Base-by-base conservation (phyloP, 1,284 basidiomycete genomes). In the Sporisorium exsertum region DNA sequence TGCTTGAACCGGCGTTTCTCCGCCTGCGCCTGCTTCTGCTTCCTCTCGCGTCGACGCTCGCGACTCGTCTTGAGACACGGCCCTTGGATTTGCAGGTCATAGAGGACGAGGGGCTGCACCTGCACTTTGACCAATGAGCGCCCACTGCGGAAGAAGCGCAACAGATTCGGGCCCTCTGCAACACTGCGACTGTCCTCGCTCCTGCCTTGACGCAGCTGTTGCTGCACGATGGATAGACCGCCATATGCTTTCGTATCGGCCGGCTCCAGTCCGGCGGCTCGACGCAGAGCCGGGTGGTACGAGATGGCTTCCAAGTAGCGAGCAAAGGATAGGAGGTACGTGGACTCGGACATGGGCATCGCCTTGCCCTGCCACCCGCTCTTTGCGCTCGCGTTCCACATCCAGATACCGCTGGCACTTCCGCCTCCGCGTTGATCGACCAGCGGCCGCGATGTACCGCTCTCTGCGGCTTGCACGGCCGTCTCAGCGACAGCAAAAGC, bases 301-400 rank as follows among this genome's bases (percentile, higher is more conserved):
- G 81, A 59, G 37, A 83, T 61, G 37, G 77, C 75, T 57, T 83
- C 80, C 58, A 83, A 51, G 59, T 75, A 83, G 37, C 72, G 73
- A 12, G 76, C 74, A 40, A 81, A 83, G 10, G 81, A 82, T 12
- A 74, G 61, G 6, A 83, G 72, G 20, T 81, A 82, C 42, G 81
- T 80, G 10, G 75, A 77, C 32, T 80, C 68, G 46, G 78, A 74
- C 76, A 82, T 80, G 42, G 59, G 59, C 33, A 29, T 35, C 3
- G 67, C 72, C 12, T 58, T 62, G 45, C 66, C 72, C 49, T 80
- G 74, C 62, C 71, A 67, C 22, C 81, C 76, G 24, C 69, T 77
- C 20, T 64, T 51, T 13, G 66, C 60, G 57, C 78, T 75, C 10
- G 74, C 78, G 20, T 71, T 76, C 79, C 78, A 80, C 69, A 75